Percentiles rank a stretch among this genome's conserved stretches.
phyloP scores from a whole-genome alignment of 331 rosid species.

The Malus hybrid region DNA sequence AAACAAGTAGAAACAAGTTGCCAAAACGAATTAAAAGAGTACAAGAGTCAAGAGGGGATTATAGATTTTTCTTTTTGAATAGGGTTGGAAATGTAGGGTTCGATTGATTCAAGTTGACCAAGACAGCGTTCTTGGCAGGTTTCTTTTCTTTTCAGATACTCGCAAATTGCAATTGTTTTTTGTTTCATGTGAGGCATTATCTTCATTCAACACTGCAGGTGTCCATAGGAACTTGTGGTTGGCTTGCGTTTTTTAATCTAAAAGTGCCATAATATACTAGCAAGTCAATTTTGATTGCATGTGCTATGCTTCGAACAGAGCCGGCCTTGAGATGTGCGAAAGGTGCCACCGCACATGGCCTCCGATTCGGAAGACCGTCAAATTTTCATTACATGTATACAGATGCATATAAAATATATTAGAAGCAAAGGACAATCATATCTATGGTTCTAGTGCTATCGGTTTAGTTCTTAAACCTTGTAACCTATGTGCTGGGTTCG shows the following conservation, averaged over 20 bases:
- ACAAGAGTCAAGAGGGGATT: background rate
- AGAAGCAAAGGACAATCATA: too few species aligned
- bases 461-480: too few species aligned
- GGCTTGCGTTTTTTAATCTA: slow-evolving; percentile 1
- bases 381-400: too few species aligned
- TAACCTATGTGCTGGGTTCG: too few species aligned
- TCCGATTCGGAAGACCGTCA: too few species aligned
- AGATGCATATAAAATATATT: too few species aligned
- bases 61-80: background rate
- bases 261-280: background rate
- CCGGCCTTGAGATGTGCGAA: too few species aligned
- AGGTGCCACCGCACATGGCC: too few species aligned
- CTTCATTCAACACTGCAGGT: background rate
- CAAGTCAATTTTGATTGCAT: background rate
- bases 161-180: background rate
- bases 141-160: background rate
- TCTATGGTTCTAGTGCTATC: too few species aligned
- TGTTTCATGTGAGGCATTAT: background rate
- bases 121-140: background rate
- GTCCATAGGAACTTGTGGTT: background rate
- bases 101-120: slow-evolving; percentile 4
- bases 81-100: background rate
- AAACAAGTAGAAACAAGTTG: background rate
- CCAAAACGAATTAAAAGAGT: background rate
- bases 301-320: background rate